These are phyloP conservation scores for Petunia secreta DNA, from an alignment of 257 asterid species.

Conservation along the genomic window DNA sequence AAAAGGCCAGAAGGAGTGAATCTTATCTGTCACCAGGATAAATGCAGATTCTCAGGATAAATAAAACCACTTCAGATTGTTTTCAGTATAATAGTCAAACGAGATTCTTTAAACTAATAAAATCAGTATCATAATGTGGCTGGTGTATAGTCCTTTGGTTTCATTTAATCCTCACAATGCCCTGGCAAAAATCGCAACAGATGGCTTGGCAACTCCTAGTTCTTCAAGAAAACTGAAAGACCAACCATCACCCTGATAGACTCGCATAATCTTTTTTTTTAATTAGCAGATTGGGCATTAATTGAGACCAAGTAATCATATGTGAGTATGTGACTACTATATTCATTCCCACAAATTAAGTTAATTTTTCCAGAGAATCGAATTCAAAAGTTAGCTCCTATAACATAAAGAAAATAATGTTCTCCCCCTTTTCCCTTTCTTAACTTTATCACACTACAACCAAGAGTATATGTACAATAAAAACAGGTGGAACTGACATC, in stretches of 20 bases:
- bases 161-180: not conserved
- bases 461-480: not conserved
- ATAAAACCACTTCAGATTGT: not conserved
- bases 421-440: not conserved
- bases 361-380: too few relatives aligned
- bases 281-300: not conserved
- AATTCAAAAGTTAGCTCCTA: too few relatives aligned
- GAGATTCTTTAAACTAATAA: not conserved
- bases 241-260: not conserved
- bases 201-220: constrained; percentile 21
- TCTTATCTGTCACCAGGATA: not conserved
- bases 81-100: not conserved
- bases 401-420: not conserved
- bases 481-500: not conserved
- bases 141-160: not conserved
- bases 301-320: not conserved
- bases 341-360: not conserved
- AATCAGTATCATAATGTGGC: not conserved
- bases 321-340: not conserved
- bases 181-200: constrained; percentile 3
- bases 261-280: not conserved
- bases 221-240: not conserved
- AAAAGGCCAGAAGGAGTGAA: not conserved
- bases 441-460: not conserved
- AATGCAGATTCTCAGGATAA: not conserved